Evolutionary conservation across 495 filamentous ascomycete species (phyloP).

Genomic region (Penicillium nucicola): DNA sequence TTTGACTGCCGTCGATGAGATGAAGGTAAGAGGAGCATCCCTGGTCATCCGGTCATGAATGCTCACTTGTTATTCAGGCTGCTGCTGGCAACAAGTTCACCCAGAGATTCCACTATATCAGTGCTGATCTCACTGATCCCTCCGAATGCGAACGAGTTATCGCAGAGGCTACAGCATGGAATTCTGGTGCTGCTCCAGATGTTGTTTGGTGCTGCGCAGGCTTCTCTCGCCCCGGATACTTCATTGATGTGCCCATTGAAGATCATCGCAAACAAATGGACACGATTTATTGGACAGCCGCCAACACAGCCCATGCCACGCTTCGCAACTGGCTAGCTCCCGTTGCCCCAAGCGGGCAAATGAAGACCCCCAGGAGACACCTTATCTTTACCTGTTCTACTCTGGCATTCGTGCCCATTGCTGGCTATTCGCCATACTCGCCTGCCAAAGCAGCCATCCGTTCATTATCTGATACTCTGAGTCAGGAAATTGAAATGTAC

Average conservation of each 20-base stretch:
- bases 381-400: slow-evolving; percentile 84
- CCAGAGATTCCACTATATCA: slow-evolving; percentile 81
- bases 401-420: slow-evolving; percentile 68
- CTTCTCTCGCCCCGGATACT: slow-evolving; percentile 69
- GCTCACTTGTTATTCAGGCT: slow-evolving; percentile 37
- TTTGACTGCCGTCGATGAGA: slow-evolving; percentile 61
- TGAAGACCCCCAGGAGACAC: slow-evolving; percentile 56
- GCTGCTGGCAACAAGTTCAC: slow-evolving; percentile 54
- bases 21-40: slow-evolving; percentile 48
- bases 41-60: background rate
- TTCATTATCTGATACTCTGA: slow-evolving; percentile 75
- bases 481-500: slow-evolving; percentile 83
- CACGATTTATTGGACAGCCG: slow-evolving; percentile 86
- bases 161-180: slow-evolving; percentile 78
- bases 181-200: slow-evolving; percentile 68
- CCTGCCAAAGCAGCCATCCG: slow-evolving; percentile 85
- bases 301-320: slow-evolving; percentile 74
- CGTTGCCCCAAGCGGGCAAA: slow-evolving; percentile 26
- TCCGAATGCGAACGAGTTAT: slow-evolving; percentile 66
- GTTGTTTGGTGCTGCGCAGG: slow-evolving; percentile 93
- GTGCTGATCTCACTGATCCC: slow-evolving; percentile 72
- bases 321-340: slow-evolving; percentile 49
- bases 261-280: slow-evolving; percentile 77
- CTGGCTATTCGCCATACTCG: slow-evolving; percentile 83
- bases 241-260: slow-evolving; percentile 66